Evolutionary conservation across 805 yeast genomes (phyloP), one percentile per base, ranked within the genome.

Genomic region (Monosporozyma siamensis): DNA sequence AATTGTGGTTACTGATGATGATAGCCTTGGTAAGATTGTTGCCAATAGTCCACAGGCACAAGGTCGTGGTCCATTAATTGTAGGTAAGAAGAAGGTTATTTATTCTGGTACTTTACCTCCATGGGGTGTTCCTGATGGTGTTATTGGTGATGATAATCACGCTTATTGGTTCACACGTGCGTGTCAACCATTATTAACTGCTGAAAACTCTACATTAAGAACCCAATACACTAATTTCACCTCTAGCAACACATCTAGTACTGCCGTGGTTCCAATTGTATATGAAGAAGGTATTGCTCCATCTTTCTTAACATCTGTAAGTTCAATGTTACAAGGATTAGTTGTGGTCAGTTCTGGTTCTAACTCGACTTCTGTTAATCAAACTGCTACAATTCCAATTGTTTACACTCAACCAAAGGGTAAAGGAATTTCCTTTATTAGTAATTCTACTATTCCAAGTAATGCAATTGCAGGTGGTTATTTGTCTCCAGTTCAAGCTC

Each of bases 401-500:
- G 44, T 41, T 23, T 41, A 35, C 29, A 31, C 44, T 12, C 22
- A 24, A 39, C 39, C 32, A 41, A 25, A 29, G 25, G 43, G 41
- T 21, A 39, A 20, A 4, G 44, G 40, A 20, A 42, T 53, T 35
- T 41, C 44, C n/a, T 50, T 42, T 29, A 44, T 54, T 9, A 46
- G 47, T 6, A 41, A 44, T 6, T 46, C 47, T 4, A 49, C 48
- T 17, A 48, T 55, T 14, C 60, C 63, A 31, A 26, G 37, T 0
- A 50, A 50, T 15, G 53, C 58, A 11, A 48, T 61, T 34, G 53
- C 60, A 11, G 64, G 56, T 11, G 65, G 64, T 17, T 52, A 49
- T 43, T 43, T 60, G 41, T 46, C 61, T 12, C 64, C 66, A 38
- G 40, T 50, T 18, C 55, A 61, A 48, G 59, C 64, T 7, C 61